Base-by-base conservation (phyloP, 2,329 filamentous ascomycete species). In the Colletotrichum coccodes region DNA sequence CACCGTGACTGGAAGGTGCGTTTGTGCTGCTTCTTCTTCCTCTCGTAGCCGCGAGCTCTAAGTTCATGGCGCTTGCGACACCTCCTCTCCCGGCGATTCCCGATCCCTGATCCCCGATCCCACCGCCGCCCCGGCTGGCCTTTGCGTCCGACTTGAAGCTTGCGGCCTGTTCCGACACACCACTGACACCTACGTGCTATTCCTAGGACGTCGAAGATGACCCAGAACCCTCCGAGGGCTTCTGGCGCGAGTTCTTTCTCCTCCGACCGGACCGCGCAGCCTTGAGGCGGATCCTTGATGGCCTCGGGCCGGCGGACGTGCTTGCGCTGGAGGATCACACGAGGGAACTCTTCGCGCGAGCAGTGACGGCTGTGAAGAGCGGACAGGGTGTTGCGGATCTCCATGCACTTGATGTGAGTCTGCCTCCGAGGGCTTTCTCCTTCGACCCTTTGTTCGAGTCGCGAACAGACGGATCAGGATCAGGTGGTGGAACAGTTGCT, bases 241-340 rank as follows among this genome's bases (percentile, higher is more conserved):
- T 98, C 82, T 99, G 96, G 96, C 88, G 90, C 73, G 96, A 98
- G 81, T 94, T 99, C 82, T 99, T 99, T 79, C 87, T 99, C 42
- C 86, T 98, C 67, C 91, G 90, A 71, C 95, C 95, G 26, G 94
- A 98, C 77, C 87, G 89, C 62, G 79, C 85, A 5, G 87, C 90
- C 56, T 83, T 99, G 72, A 88, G 89, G 77, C 83, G 82, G 57
- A 87, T 94, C 54, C 83, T 99, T 70, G 88, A 90, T 71, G 84
- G 87, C n/a, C 83, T 96, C 46, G 87, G 88, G 59, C 89, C 94
- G 6, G 90, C 93, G 72, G 91, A 95, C 73, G 85, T 97, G 71
- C 84, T 98, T 47, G 89, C 91, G 67, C 83, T 93, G 54, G 94
- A 97, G 80, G 87, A 90, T 77, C 91, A 93, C 80, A 93, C 92